Base-by-base conservation (phyloP, 345 rosid species). In the rapeseed (Brassica napus) region DNA sequence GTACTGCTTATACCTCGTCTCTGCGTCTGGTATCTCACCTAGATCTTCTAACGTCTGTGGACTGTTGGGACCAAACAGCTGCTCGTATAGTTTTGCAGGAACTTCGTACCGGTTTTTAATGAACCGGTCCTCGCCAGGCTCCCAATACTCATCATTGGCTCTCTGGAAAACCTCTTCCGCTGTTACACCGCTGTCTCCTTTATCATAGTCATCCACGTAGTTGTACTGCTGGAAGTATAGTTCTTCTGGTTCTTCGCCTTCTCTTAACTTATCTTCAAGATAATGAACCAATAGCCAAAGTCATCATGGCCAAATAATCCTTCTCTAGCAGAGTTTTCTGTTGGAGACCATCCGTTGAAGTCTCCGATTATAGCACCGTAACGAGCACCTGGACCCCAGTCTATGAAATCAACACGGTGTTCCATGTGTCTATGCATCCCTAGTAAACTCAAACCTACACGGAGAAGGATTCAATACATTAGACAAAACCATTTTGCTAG, bases 341-440 rank as follows among this genome's bases (percentile, higher is more conserved):
- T 87, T 11, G 95, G 97, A 15, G 97, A 92, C 97, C 98, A 94
- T 44, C 90, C 91, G 42, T 94, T 94, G 80, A 92, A 91, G 74
- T 91, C 93, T 74, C 97, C 97, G 14, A 94, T 86, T 39, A 94
- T 65, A 65, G 98, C 92, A 81, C 97, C 92, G 63, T 92, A 94
- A 54, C 98, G 97, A 80, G 97, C 97, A 83, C 98, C 98, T 90
- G 98, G 97, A 82, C 94, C 98, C 97, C 98, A 92, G 35, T 94
- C 97, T 95, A 94, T 86, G 76, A 84, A 90, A 74, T 94, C 98
- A 73, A 87, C 90, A 28, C 98, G 87, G 81, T 94, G 98, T 79
- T 94, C 97, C 79, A 85, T 82, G 74, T 94, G 91, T 18, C 98
- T 88, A 84, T 91, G 98, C 86, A 89, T 85, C 23, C 97, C 98